A percentile compares a stretch with the other conserved stretches of the same genome.
These are phyloP conservation scores for Cucurbitaria berberidis DNA, from an alignment of 2,329 filamentous ascomycete genomes.

Conservation along the genomic window DNA sequence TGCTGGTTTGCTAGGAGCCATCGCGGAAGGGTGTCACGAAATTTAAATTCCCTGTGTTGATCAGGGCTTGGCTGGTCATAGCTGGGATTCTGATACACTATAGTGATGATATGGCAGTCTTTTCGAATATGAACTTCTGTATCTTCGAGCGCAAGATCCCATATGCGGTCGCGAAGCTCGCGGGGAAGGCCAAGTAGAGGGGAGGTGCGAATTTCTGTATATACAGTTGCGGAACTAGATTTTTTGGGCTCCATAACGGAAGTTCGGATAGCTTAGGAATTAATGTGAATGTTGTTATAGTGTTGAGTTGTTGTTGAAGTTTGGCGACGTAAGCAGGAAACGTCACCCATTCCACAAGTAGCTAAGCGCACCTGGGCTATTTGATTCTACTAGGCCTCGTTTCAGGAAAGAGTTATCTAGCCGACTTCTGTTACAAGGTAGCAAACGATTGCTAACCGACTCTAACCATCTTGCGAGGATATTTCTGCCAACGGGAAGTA, in stretches of 20 bases:
- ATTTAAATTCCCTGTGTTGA: not conserved
- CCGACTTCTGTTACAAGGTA: too few species aligned
- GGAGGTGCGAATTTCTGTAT: conserved; percentile 2
- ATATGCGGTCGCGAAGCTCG: not conserved
- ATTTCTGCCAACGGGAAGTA: too few species aligned
- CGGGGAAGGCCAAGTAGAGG: not conserved
- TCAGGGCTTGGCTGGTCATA: not conserved
- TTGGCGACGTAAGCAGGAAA: too few species aligned
- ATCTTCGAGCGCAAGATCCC: not conserved
- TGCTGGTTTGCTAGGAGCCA: not conserved
- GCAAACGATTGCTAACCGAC: too few species aligned
- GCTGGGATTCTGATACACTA: not conserved
- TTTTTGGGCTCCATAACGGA: not conserved
- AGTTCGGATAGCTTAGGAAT: too few species aligned
- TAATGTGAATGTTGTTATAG: too few species aligned
- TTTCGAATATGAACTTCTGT: not conserved
- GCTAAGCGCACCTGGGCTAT: too few species aligned
- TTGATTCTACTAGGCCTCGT: too few species aligned
- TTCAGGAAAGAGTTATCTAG: too few species aligned
- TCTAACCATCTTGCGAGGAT: too few species aligned
- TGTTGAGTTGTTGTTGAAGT: too few species aligned
- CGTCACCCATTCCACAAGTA: too few species aligned
- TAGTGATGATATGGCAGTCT: not conserved
- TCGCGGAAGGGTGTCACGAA: not conserved
- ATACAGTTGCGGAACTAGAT: not conserved